Percentiles rank a stretch among this genome's conserved stretches.
Conservation (phyloP, 352 stramenopile species). For the Saprolegnia diclina region DNA sequence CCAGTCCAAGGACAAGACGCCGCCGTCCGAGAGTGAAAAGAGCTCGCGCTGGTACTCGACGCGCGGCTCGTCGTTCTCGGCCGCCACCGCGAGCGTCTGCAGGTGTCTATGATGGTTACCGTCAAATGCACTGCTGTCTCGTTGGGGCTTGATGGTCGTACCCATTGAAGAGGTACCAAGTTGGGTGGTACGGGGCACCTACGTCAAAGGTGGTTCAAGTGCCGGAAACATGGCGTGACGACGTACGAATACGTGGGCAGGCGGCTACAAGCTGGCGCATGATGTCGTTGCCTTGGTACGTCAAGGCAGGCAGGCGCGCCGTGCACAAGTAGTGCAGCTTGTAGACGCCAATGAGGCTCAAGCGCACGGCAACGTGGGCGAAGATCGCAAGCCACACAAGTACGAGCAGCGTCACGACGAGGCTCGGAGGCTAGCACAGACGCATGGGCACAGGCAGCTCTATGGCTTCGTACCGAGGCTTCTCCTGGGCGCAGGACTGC, state of each 20-base stretch:
- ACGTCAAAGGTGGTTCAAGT: neutral
- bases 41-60: constrained; percentile 53
- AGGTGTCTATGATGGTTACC: constrained; percentile 12
- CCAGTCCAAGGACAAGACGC: constrained; percentile 70
- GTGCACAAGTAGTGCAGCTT: constrained; percentile 22
- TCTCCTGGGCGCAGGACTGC: neutral
- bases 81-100: constrained; percentile 13
- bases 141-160: neutral
- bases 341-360: neutral
- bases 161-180: constrained; percentile 27
- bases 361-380: neutral
- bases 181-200: constrained; percentile 19
- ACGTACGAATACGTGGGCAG: constrained; percentile 12
- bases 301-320: neutral
- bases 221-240: neutral
- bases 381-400: constrained; percentile 7
- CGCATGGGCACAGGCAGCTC: neutral
- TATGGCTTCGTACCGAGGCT: neutral
- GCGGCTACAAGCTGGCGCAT: neutral
- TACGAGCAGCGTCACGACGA: neutral
- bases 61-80: constrained; percentile 28
- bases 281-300: constrained; percentile 1
- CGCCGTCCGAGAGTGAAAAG: constrained; percentile 55
- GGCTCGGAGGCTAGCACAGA: neutral
- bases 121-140: neutral